Conservation (phyloP, 78 protist genomes). For the Salpingoeca rosetta region DNA sequence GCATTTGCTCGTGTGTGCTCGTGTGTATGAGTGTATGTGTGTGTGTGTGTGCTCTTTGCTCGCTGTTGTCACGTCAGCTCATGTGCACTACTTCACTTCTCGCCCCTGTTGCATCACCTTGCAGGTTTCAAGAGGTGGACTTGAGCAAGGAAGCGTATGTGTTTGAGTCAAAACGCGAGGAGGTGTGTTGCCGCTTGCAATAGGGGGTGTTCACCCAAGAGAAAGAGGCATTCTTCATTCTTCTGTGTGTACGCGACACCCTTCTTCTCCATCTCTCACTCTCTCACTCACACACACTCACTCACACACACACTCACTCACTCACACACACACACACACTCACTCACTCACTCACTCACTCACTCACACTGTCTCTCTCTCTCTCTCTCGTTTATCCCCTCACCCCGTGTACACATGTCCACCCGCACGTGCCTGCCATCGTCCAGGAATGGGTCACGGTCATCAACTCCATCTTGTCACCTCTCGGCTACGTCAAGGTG, state of each 20-base stretch:
- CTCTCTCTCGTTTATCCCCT: neutral
- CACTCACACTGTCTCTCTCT: neutral
- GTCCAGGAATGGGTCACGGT: too few species aligned
- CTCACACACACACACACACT: too few species aligned
- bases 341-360: too few species aligned
- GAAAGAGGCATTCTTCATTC: neutral
- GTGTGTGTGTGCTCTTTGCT: too few species aligned
- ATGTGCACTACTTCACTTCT: too few species aligned
- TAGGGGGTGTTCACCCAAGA: neutral
- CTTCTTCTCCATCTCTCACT: neutral
- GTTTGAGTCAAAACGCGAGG: conserved; percentile 28
- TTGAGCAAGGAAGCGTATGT: conserved; percentile 50
- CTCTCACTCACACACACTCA: neutral
- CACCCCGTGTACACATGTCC: too few species aligned
- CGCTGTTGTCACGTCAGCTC: too few species aligned
- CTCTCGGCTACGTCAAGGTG: too few species aligned
- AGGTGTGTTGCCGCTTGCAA: neutral
- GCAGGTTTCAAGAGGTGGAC: conserved; percentile 64
- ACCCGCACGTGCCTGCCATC: too few species aligned
- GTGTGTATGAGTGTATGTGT: too few species aligned
- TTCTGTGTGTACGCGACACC: neutral
- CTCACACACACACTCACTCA: neutral
- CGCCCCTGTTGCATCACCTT: neutral
- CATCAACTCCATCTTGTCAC: too few species aligned
- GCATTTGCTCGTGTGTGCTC: too few species aligned